A percentile compares a stretch with the other conserved stretches of the same genome.
Conservation (phyloP, 176 grass and related monocot genomes). For the Juncus effusus region DNA sequence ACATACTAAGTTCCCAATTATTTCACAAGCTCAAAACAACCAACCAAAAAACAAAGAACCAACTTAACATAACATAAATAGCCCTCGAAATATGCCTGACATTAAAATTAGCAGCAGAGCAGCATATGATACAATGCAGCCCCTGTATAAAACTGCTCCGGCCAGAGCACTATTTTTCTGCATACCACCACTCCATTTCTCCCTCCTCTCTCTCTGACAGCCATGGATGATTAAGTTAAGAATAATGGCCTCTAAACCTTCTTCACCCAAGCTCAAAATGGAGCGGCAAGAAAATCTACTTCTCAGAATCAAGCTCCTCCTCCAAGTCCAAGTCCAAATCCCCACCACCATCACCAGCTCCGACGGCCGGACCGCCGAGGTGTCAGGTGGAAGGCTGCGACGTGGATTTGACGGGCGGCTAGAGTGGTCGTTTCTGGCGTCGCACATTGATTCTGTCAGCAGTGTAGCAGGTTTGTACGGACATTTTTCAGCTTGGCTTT, state of each 20-base stretch:
- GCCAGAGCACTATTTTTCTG: conserved; percentile 80
- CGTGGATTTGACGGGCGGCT: conserved; percentile 62
- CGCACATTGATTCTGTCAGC: conserved; percentile 82
- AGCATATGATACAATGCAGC: conserved; percentile 76
- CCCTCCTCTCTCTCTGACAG: neutral
- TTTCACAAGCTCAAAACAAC: too few relatives aligned
- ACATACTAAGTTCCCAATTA: too few relatives aligned
- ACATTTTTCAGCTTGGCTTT: too few relatives aligned
- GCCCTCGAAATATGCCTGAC: conserved; percentile 59
- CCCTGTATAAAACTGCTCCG: conserved; percentile 72
- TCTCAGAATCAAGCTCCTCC: conserved; percentile 42
- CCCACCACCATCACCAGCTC: conserved; percentile 9
- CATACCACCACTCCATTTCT: neutral
- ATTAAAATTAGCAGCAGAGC: conserved; percentile 72
- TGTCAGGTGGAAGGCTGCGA: conserved; percentile 78
- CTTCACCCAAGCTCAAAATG: conserved; percentile 38
- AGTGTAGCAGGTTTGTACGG: conserved; percentile 59
- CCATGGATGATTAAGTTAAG: conserved; percentile 6
- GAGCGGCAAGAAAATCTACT: conserved; percentile 91
- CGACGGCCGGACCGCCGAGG: conserved; percentile 30
- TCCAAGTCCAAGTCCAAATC: conserved; percentile 14
- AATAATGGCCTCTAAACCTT: neutral
- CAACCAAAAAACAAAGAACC: too few relatives aligned
- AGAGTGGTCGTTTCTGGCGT: conserved; percentile 51
- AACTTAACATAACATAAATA: too few relatives aligned